phyloP scores from a whole-genome alignment of 805 yeast species.

The Lipomyces orientalis region DNA sequence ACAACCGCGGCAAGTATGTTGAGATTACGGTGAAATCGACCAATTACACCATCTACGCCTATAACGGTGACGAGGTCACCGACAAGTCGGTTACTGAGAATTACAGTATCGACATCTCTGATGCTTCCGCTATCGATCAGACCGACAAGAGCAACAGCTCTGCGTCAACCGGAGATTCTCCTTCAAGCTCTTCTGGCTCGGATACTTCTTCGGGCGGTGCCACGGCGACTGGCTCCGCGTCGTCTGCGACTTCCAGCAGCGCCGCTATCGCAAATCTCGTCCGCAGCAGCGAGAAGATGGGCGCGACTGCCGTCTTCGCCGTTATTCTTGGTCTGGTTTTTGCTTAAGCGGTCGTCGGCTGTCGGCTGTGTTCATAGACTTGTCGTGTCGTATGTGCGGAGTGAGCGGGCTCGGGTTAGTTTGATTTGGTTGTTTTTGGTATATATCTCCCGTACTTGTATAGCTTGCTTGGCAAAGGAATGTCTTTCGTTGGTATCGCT shows the following conservation, averaged over 20 bases:
- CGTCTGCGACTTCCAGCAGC: conserved; percentile 19
- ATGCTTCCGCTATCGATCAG: conserved; percentile 30
- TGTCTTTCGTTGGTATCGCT: too few species aligned
- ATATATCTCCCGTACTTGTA: too few species aligned
- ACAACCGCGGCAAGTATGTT: conserved; percentile 41
- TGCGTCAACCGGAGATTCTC: conserved; percentile 5
- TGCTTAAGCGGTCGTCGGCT: neutral
- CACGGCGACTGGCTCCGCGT: conserved; percentile 13
- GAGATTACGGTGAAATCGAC: conserved; percentile 35
- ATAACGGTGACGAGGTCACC: conserved; percentile 36
- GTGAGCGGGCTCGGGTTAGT: too few species aligned
- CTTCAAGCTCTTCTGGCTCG: conserved; percentile 14
- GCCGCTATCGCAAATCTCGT: conserved; percentile 18
- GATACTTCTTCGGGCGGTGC: conserved; percentile 18
- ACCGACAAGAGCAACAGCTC: conserved; percentile 26
- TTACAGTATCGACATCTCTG: conserved; percentile 20
- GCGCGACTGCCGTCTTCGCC: conserved; percentile 21
- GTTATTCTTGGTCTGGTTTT: conserved; percentile 19
- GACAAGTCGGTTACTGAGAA: conserved; percentile 21
- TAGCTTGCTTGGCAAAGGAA: too few species aligned
- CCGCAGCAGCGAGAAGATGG: conserved; percentile 16
- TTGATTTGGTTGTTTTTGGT: too few species aligned
- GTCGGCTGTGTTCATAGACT: neutral
- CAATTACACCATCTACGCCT: conserved; percentile 38
- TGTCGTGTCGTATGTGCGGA: neutral